phyloP scores from a whole-genome alignment of 2,329 filamentous ascomycete genomes.

The Monilinia vaccinii-corymbosi region DNA sequence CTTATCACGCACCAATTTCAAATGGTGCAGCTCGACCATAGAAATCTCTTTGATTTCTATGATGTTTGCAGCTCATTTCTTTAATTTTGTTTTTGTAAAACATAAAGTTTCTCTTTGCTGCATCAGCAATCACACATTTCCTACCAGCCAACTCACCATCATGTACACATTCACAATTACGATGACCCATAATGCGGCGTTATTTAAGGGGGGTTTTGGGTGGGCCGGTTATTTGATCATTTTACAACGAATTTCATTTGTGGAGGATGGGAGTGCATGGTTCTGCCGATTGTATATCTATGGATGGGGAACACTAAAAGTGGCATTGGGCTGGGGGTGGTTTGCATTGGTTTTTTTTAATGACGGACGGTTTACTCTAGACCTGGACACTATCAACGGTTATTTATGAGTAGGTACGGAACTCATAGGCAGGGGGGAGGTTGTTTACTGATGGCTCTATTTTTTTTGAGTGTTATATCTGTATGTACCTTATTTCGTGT shows the following conservation, averaged over 20 bases:
- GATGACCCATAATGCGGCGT: background rate
- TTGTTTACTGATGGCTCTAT: background rate
- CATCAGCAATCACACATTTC: background rate
- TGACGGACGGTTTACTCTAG: background rate
- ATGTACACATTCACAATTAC: background rate
- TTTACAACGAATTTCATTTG: background rate
- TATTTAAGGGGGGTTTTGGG: background rate
- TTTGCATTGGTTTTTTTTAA: background rate
- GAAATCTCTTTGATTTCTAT: background rate
- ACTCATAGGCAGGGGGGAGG: background rate
- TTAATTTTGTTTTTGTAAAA: background rate
- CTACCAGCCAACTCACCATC: background rate
- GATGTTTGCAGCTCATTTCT: background rate
- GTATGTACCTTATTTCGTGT: background rate
- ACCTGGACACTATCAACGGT: background rate
- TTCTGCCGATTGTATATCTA: background rate
- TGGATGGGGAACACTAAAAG: background rate
- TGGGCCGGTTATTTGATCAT: background rate
- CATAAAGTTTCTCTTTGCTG: background rate
- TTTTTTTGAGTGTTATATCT: background rate
- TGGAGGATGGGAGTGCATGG: background rate
- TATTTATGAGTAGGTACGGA: background rate
- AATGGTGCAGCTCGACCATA: background rate
- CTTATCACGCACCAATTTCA: conserved; percentile 40
- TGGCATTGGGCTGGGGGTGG: background rate